Evolutionary conservation across 352 stramenopile species (phyloP).

Genomic region (Blastocystis sp.): DNA sequence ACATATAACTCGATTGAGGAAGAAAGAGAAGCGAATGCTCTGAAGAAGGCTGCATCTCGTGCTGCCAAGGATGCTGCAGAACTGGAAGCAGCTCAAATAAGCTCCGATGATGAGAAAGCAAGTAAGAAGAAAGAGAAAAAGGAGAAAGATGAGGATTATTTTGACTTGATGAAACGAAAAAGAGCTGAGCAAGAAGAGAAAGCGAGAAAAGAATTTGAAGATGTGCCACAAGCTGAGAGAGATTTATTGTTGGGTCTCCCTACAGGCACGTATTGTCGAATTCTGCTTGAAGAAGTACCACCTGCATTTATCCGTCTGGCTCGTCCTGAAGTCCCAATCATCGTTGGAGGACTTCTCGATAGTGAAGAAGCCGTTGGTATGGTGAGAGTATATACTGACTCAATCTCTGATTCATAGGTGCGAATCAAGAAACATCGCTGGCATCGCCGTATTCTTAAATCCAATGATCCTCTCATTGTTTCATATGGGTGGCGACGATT

Average conservation of each 20-base stretch:
- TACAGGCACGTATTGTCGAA: slow-evolving; percentile 43
- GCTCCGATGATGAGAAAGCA: slow-evolving; percentile 13
- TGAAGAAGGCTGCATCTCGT: slow-evolving; percentile 45
- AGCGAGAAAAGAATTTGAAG: slow-evolving; percentile 75
- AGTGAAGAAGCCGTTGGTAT: slow-evolving; percentile 80
- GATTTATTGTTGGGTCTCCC: slow-evolving; percentile 75
- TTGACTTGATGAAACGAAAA: slow-evolving; percentile 63
- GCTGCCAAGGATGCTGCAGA: slow-evolving; percentile 50
- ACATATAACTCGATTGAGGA: slow-evolving; percentile 68
- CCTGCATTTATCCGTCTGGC: slow-evolving; percentile 31
- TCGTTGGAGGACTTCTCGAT: slow-evolving; percentile 89
- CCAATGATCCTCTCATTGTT: slow-evolving; percentile 94
- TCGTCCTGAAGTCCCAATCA: slow-evolving; percentile 72
- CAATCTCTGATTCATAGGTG: slow-evolving; percentile 87
- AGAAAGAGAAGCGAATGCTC: slow-evolving; percentile 61
- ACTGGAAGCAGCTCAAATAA: slow-evolving; percentile 41
- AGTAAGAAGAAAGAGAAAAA: slow-evolving; percentile 70
- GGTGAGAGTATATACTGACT: slow-evolving; percentile 2
- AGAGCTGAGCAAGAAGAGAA: slow-evolving; percentile 71
- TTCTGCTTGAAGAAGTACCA: slow-evolving; percentile 23
- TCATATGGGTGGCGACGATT: slow-evolving; percentile 97
- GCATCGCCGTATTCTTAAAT: slow-evolving; percentile 96
- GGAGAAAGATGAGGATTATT: slow-evolving; percentile 80
- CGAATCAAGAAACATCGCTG: slow-evolving; percentile 98
- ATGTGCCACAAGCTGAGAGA: slow-evolving; percentile 78